Base-by-base conservation (phyloP, 257 asterid genomes). In the Nicotiana attenuata region DNA sequence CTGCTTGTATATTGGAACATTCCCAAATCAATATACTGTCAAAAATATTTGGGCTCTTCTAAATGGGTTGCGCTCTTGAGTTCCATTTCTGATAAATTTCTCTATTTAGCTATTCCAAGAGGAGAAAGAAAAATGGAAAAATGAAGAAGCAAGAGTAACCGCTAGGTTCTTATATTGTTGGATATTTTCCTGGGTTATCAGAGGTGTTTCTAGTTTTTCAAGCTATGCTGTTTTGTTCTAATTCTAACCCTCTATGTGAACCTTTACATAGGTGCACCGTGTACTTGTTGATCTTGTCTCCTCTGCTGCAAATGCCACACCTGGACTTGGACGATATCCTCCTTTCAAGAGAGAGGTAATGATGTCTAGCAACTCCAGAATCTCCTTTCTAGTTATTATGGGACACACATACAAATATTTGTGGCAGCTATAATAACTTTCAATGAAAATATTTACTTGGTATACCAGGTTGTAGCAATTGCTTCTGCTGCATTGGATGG, bases 281-380 rank as follows among this genome's bases (percentile, higher is more conserved):
- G 98, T 94, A 73, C 97, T 96, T 78, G 90, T 92, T 80, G 97
- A 92, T 57, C 91, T 96, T 78, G 97, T 96, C 81, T 89, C 98
- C 82, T 88, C 98, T 82, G 85, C 99, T 89, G 98, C 98, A 64
- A 96, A 94, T 86, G 93, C 96, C 77, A 96, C 99, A 33, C 97
- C 99, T 24, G 99, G 99, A 84, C 98, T 96, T 71, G 99, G 99
- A 83, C 92, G 97, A 89, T 96, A 94, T 86, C 99, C 98, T 84
- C 97, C 98, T 85, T 96, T 96, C 84, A 96, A 96, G 92, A 86
- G 98, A 85, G 99, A 94, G 98, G 99, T 93, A 81, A 67, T 33
- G 67, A 31, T 75, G 79, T 38, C 64, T 79, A 47, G 81, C 75
- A 59, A 73, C 69, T 63, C 57, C 65, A 50, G 63, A 63, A 57